Percentiles rank a stretch among this genome's conserved stretches.
These are phyloP conservation scores for Arachnomyces sp. DNA, from an alignment of 2,329 filamentous ascomycete species.

Conservation along the genomic window DNA sequence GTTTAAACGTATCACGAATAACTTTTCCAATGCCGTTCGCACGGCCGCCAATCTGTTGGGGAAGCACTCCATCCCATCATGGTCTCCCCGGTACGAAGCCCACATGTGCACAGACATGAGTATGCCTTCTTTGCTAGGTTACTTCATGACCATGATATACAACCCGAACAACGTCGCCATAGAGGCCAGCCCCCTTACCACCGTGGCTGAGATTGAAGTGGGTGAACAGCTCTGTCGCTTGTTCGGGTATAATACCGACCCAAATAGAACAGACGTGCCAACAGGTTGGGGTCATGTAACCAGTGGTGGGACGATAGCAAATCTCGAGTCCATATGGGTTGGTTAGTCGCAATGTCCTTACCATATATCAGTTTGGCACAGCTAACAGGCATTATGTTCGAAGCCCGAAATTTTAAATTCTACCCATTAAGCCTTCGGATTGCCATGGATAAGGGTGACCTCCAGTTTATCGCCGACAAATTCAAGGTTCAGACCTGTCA, in stretches of 20 bases:
- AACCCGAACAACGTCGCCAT: conserved; percentile 45
- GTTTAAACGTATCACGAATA: conserved; percentile 28
- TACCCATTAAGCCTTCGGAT: conserved; percentile 36
- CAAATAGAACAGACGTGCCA: conserved; percentile 17
- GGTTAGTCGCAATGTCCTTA: conserved; percentile 2
- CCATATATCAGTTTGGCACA: neutral
- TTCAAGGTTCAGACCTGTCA: conserved; percentile 26
- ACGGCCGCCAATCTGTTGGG: conserved; percentile 33
- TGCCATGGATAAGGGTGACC: conserved; percentile 22
- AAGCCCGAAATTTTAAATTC: conserved; percentile 43
- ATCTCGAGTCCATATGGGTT: conserved; percentile 43
- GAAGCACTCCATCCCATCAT: conserved; percentile 41
- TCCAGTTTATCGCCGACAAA: conserved; percentile 22
- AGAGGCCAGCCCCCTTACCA: conserved; percentile 42
- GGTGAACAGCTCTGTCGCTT: conserved; percentile 41
- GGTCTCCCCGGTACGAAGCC: conserved; percentile 37
- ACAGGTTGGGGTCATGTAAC: conserved; percentile 41
- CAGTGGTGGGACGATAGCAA: conserved; percentile 41
- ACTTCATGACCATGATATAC: conserved; percentile 45
- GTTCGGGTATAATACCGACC: conserved; percentile 38
- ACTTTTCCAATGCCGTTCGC: conserved; percentile 28
- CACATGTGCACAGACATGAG: conserved; percentile 41
- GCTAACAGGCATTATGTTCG: neutral
- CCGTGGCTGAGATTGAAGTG: conserved; percentile 38
- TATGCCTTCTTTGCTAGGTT: conserved; percentile 39